Percentiles rank a stretch among this genome's conserved stretches.
Evolutionary conservation across 2,329 filamentous ascomycete species (phyloP).

Genomic region (Colletotrichum tamarilloi): DNA sequence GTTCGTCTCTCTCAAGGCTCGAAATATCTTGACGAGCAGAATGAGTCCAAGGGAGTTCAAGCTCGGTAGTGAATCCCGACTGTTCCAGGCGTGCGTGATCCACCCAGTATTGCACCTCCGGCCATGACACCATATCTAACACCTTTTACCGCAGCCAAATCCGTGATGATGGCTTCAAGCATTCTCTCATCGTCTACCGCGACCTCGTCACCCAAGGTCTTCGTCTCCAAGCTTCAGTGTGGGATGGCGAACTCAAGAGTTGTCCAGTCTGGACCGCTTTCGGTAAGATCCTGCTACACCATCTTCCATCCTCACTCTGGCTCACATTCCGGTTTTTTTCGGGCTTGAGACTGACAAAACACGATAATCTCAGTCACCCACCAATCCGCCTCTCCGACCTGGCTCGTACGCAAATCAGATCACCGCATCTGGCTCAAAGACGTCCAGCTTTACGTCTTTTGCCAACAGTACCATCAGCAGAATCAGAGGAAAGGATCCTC

Average conservation of each 20-base stretch:
- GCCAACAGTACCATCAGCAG: constrained; percentile 63
- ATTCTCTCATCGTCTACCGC: constrained; percentile 65
- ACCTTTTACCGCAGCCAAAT: constrained; percentile 57
- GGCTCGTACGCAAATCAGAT: constrained; percentile 61
- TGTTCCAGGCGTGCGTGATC: constrained; percentile 67
- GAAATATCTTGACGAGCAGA: constrained; percentile 56
- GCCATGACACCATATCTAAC: background rate
- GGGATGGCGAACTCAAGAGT: constrained; percentile 62
- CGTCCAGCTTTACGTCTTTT: constrained; percentile 70
- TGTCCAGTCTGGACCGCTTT: constrained; percentile 75
- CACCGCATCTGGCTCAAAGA: constrained; percentile 64
- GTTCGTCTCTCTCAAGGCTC: constrained; percentile 67
- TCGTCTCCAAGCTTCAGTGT: constrained; percentile 67
- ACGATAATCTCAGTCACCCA: constrained; percentile 59
- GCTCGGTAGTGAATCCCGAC: constrained; percentile 59
- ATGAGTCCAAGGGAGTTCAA: constrained; percentile 58
- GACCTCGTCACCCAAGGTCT: constrained; percentile 60
- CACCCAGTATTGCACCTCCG: background rate
- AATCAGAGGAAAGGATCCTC: constrained; percentile 61
- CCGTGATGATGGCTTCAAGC: constrained; percentile 63
- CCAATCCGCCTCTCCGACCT: constrained; percentile 58
- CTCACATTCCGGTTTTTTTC: background rate
- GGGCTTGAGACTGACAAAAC: background rate
- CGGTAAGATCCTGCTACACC: constrained; percentile 49
- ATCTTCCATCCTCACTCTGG: background rate